Evolutionary conservation across 345 rosid genomes (phyloP).

Genomic region (Sonneratia caseolaris): DNA sequence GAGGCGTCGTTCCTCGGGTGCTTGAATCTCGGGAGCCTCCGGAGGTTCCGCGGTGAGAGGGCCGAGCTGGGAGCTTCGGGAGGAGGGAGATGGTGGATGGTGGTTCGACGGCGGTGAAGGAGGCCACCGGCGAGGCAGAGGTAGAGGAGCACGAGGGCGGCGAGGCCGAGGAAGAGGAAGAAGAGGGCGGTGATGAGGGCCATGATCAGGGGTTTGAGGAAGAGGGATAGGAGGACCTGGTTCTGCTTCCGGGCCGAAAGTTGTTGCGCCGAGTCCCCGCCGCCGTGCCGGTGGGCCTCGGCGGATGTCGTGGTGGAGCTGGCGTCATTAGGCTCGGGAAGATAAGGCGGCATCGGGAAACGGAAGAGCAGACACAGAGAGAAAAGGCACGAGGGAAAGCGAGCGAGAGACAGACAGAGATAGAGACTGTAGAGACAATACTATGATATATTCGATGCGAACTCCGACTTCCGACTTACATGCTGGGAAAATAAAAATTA

Average conservation of each 20-base stretch:
- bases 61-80: conserved; percentile 23
- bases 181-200: conserved; percentile 45
- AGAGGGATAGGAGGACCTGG: conserved; percentile 38
- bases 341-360: conserved; percentile 14
- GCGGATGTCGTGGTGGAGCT: neutral
- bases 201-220: conserved; percentile 66
- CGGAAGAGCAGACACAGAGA: conserved; percentile 1
- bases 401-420: too few species aligned
- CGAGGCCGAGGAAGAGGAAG: conserved; percentile 38
- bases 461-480: too few species aligned
- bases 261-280: neutral
- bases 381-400: too few species aligned
- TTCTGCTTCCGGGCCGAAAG: conserved; percentile 34
- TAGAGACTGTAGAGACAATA: too few species aligned
- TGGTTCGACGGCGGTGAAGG: conserved; percentile 38
- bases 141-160: conserved; percentile 30
- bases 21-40: conserved; percentile 55
- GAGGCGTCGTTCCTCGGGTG: conserved; percentile 15
- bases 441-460: too few species aligned
- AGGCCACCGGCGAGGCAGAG: conserved; percentile 47
- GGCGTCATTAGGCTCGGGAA: conserved; percentile 14
- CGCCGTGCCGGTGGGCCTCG: conserved; percentile 15
- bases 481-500: too few species aligned
- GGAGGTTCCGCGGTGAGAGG: conserved; percentile 37
- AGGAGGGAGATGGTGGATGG: conserved; percentile 24